Conservation (phyloP, 2,329 filamentous ascomycete species). For the Helotiales sp. region DNA sequence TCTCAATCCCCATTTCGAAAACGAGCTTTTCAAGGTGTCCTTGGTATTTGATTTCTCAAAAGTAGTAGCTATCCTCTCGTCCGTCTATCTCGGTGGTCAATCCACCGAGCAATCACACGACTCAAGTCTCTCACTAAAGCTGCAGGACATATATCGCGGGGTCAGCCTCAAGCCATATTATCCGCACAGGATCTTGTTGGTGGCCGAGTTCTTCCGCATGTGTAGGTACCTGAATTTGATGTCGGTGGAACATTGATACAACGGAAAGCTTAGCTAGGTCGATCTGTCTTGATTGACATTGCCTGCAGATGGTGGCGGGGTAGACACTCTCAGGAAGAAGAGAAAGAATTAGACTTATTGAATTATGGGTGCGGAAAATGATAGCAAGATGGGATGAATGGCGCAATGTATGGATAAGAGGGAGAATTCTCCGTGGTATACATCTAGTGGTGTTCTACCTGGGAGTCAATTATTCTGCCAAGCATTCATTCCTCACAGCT, state of each 20-base stretch:
- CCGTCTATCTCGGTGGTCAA: slow-evolving; percentile 3
- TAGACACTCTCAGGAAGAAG: no score
- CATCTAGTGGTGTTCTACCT: no score
- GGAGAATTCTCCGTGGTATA: no score
- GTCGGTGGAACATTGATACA: not conserved
- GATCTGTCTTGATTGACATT: not conserved
- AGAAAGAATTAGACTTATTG: not conserved
- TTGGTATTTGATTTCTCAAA: no score
- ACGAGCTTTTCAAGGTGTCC: no score
- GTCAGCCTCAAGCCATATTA: not conserved
- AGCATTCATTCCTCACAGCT: not conserved
- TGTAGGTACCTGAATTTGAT: not conserved
- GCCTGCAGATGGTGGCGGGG: not conserved
- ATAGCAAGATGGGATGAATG: not conserved
- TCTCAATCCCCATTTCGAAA: no score
- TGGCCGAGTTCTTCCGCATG: slow-evolving; percentile 1
- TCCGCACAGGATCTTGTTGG: slow-evolving; percentile 1
- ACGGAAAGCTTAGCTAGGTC: not conserved
- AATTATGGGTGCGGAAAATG: not conserved
- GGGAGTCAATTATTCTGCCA: no score
- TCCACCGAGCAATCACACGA: slow-evolving; percentile 1
- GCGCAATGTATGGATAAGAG: not conserved
- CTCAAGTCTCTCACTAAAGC: not conserved
- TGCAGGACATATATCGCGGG: not conserved
- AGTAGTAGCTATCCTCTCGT: slow-evolving; percentile 12